Percentiles rank a stretch among this genome's conserved stretches.
Evolutionary conservation across 129 eudicot genomes (phyloP).

Genomic region (Kitagawia praeruptora): DNA sequence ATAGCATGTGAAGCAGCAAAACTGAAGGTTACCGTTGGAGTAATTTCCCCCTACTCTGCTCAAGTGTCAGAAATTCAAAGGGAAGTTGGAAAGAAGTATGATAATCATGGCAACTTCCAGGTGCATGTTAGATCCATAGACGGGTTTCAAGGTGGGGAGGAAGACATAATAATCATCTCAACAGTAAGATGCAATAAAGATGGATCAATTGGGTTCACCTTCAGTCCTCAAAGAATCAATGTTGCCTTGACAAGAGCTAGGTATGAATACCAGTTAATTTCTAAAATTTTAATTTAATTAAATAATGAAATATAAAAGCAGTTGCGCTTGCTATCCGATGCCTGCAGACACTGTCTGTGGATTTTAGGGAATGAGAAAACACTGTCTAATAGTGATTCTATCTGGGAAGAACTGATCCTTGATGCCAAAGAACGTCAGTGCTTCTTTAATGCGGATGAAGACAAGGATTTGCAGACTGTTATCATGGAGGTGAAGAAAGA

Average conservation of each 20-base stretch:
- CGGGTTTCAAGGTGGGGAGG: too few relatives aligned
- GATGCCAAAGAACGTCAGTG: constrained; percentile 50
- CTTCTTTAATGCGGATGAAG: constrained; percentile 52
- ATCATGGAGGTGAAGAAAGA: constrained; percentile 45
- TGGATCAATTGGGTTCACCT: neutral
- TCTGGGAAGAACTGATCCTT: constrained; percentile 38
- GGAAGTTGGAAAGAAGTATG: too few relatives aligned
- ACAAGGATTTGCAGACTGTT: constrained; percentile 29
- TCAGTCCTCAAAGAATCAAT: constrained; percentile 27
- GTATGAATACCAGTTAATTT: constrained; percentile 10
- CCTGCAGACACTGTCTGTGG: constrained; percentile 54
- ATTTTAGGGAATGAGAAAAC: constrained; percentile 57
- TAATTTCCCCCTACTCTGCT: too few relatives aligned
- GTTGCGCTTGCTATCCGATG: neutral
- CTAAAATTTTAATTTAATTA: neutral
- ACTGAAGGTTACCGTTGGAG: neutral
- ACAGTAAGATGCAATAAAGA: too few relatives aligned
- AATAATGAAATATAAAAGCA: neutral
- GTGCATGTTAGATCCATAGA: too few relatives aligned
- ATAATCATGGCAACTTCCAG: too few relatives aligned
- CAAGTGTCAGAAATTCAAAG: too few relatives aligned
- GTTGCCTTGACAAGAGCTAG: constrained; percentile 46
- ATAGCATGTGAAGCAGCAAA: constrained; percentile 28
- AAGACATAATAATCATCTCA: too few relatives aligned
- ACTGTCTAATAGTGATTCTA: constrained; percentile 28